Conservation (phyloP, 371 early-diverging fungal genomes). For the Mucor saturninus region DNA sequence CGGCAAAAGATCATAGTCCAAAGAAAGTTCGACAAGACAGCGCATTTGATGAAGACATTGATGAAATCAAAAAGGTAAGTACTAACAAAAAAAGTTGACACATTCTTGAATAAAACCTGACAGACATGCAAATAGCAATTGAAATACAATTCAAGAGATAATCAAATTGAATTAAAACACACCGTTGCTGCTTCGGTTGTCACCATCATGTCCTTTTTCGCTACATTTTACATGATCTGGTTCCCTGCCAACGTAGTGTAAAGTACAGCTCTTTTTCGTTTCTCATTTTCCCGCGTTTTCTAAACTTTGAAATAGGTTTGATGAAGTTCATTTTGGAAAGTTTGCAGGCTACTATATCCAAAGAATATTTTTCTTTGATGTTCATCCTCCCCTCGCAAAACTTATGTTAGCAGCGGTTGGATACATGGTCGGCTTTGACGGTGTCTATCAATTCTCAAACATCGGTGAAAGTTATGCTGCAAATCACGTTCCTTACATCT, state of each 20-base stretch:
- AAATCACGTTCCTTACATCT: slow-evolving; percentile 82
- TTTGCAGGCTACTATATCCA: slow-evolving; percentile 95
- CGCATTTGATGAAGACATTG: slow-evolving; percentile 16
- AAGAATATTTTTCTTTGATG: slow-evolving; percentile 96
- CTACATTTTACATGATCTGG: slow-evolving; percentile 57
- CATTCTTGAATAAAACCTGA: neutral
- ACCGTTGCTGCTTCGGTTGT: slow-evolving; percentile 16
- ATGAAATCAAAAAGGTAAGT: slow-evolving; percentile 16
- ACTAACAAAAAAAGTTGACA: neutral
- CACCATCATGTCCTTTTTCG: slow-evolving; percentile 23
- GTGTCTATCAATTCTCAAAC: slow-evolving; percentile 85
- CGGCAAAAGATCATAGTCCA: neutral
- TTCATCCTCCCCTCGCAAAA: slow-evolving; percentile 86
- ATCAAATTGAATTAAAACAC: slow-evolving; percentile 3
- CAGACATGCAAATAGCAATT: neutral
- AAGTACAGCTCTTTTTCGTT: slow-evolving; percentile 13
- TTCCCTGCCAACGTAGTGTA: slow-evolving; percentile 77
- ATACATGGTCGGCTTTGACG: slow-evolving; percentile 80
- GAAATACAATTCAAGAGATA: neutral
- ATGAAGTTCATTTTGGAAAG: slow-evolving; percentile 99
- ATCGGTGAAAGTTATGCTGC: slow-evolving; percentile 68
- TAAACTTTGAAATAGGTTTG: slow-evolving; percentile 59
- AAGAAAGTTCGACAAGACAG: neutral
- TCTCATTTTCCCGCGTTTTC: too few relatives aligned
- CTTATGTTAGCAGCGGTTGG: slow-evolving; percentile 87